Percentiles rank a stretch among this genome's conserved stretches.
These are phyloP conservation scores for Lactifluus volemus DNA, from an alignment of 768 basidiomycete species.

Conservation along the genomic window DNA sequence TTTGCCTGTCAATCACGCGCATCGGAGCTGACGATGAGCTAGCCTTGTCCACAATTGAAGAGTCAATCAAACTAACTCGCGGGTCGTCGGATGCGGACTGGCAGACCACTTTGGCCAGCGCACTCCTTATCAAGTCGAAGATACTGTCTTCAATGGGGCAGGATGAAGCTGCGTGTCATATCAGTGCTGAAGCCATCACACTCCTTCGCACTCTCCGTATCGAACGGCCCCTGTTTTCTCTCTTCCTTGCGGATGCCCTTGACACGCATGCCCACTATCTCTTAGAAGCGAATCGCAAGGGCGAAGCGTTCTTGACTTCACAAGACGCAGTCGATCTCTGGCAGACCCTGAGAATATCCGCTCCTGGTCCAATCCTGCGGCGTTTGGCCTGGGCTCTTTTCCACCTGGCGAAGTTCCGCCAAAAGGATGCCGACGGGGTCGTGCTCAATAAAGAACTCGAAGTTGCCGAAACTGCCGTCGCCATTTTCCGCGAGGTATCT, in stretches of 20 bases:
- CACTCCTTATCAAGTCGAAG: conserved; percentile 7
- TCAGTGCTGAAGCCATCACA: neutral
- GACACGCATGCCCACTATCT: neutral
- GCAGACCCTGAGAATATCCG: neutral
- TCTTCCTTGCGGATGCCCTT: conserved; percentile 7
- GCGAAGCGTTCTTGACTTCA: neutral
- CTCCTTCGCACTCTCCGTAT: neutral
- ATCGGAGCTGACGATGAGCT: no score
- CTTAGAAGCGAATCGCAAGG: neutral
- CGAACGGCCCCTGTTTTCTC: neutral
- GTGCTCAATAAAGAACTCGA: neutral
- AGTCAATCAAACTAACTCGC: neutral
- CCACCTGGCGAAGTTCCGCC: conserved; percentile 2
- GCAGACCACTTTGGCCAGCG: neutral
- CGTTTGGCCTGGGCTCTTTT: neutral
- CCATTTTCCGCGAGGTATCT: conserved; percentile 1
- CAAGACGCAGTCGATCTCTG: neutral
- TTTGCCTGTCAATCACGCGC: no score
- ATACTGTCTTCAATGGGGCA: conserved; percentile 2
- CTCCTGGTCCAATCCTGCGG: neutral
- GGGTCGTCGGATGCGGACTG: neutral
- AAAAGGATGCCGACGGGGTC: neutral
- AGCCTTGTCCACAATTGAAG: neutral
- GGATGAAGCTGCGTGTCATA: neutral
- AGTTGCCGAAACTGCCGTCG: neutral